Conservation (phyloP, 2,329 filamentous ascomycete species). For the Pseudocercospora fuligena region DNA sequence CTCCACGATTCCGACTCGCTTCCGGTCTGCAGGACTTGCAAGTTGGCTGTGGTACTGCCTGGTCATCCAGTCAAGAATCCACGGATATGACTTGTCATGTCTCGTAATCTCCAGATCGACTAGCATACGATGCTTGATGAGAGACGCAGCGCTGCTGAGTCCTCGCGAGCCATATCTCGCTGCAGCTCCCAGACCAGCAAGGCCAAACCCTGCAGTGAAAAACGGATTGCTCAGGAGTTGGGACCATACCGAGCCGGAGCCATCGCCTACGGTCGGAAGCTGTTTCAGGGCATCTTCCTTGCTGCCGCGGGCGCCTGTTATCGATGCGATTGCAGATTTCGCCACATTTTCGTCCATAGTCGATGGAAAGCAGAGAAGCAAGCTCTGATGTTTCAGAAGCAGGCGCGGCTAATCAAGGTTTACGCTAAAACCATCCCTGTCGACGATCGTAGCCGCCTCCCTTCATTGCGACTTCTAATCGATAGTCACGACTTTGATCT, state of each 20-base stretch:
- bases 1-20: slow-evolving; percentile 52
- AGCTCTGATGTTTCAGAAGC: slow-evolving; percentile 7
- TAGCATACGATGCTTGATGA: slow-evolving; percentile 82
- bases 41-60: slow-evolving; percentile 51
- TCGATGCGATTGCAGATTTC: slow-evolving; percentile 31
- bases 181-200: slow-evolving; percentile 83
- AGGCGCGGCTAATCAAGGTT: not conserved
- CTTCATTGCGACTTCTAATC: not conserved
- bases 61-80: slow-evolving; percentile 94
- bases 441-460: not conserved
- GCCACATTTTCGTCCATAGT: slow-evolving; percentile 43
- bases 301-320: not conserved
- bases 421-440: not conserved
- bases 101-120: slow-evolving; percentile 96
- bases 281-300: slow-evolving; percentile 46
- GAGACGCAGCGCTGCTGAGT: slow-evolving; percentile 69
- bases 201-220: slow-evolving; percentile 73
- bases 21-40: slow-evolving; percentile 42
- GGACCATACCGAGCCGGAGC: slow-evolving; percentile 47
- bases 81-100: slow-evolving; percentile 89
- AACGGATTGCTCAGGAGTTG: slow-evolving; percentile 58
- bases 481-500: not conserved
- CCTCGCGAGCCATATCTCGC: slow-evolving; percentile 81
- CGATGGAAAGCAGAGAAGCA: slow-evolving; percentile 5
- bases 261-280: slow-evolving; percentile 39